phyloP scores from a whole-genome alignment of 1,284 basidiomycete genomes.

The Cryptococcus sp. region DNA sequence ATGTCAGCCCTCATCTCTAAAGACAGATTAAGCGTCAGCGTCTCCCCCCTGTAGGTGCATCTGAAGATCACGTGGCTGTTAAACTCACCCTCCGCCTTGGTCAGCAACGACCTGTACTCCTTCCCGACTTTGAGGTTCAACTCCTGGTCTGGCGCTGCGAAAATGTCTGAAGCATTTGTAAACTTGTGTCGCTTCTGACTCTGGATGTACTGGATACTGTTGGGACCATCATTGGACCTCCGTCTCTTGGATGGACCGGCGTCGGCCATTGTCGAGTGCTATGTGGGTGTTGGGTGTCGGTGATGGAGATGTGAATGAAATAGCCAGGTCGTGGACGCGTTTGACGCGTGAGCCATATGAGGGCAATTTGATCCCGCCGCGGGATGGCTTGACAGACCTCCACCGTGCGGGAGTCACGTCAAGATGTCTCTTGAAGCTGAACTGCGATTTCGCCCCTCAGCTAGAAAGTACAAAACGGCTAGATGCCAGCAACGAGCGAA shows the following conservation, averaged over 20 bases:
- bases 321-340: not conserved
- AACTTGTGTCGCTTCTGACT: conserved; percentile 10
- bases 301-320: too few species aligned
- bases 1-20: conserved; percentile 34
- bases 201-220: not conserved
- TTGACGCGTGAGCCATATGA: too few species aligned
- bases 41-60: too few species aligned
- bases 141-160: conserved; percentile 24
- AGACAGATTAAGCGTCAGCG: too few species aligned
- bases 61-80: not conserved
- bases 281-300: too few species aligned
- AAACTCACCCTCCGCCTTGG: conserved; percentile 33
- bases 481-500: too few species aligned
- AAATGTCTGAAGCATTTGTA: conserved; percentile 25
- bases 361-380: too few species aligned
- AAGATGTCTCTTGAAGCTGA: too few species aligned
- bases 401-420: too few species aligned
- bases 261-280: not conserved
- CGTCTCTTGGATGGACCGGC: conserved; percentile 12
- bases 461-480: too few species aligned
- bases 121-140: conserved; percentile 22
- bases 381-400: too few species aligned
- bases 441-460: too few species aligned
- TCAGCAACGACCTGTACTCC: conserved; percentile 30
- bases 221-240: not conserved